These are phyloP conservation scores for Thalassia testudinum DNA, from an alignment of 116 monocot species.

Conservation along the genomic window DNA sequence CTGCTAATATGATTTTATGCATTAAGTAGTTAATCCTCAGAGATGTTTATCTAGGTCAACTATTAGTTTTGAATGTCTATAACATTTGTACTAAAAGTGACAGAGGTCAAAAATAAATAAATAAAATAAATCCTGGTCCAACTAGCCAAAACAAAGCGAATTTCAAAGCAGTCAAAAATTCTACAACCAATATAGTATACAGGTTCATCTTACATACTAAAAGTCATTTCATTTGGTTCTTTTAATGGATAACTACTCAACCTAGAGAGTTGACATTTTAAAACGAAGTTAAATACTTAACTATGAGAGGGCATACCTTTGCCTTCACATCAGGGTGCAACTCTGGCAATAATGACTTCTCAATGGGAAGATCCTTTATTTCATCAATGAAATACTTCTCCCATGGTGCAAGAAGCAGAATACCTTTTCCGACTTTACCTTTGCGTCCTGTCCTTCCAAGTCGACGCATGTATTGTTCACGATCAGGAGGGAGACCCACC, in stretches of 20 bases:
- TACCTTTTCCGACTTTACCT: conserved; percentile 59
- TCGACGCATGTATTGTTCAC: conserved; percentile 81
- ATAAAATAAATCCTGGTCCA: too few relatives aligned
- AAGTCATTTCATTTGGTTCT: background rate
- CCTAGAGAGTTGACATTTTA: background rate
- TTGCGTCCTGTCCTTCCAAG: conserved; percentile 75
- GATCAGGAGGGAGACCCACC: conserved; percentile 76
- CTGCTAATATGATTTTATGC: too few relatives aligned
- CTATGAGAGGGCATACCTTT: conserved; percentile 55
- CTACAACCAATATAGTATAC: too few relatives aligned
- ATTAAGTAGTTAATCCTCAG: too few relatives aligned
- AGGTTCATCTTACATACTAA: too few relatives aligned
- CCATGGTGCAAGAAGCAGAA: conserved; percentile 74
- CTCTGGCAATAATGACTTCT: conserved; percentile 33
- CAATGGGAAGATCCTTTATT: conserved; percentile 63
- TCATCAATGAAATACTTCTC: conserved; percentile 82
- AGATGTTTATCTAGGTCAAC: too few relatives aligned
- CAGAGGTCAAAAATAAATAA: too few relatives aligned
- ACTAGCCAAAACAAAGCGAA: too few relatives aligned
- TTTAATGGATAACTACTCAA: background rate
- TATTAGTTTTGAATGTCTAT: too few relatives aligned
- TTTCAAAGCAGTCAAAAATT: too few relatives aligned
- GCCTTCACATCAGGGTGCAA: conserved; percentile 38
- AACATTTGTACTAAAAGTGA: too few relatives aligned
- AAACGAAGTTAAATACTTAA: background rate